Base-by-base conservation (phyloP, 2,329 filamentous ascomycete genomes). In the Samsoniella hepiali region DNA sequence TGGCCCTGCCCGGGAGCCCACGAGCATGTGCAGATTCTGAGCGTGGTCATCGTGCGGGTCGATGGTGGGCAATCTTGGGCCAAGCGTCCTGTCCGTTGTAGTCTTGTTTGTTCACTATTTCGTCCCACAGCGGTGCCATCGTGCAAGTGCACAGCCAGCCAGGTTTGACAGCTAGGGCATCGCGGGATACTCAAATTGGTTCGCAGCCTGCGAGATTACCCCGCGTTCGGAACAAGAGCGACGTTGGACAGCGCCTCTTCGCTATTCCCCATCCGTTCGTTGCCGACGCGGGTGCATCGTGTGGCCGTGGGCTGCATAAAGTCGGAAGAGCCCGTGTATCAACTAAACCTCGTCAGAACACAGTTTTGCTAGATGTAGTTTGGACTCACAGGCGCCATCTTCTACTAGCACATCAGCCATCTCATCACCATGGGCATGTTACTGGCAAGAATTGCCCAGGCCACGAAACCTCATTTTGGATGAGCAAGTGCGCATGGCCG, bases 1-100 rank as follows among this genome's bases (percentile, higher is more conserved):
- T 44, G 49, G 47, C n/a, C 22, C 15, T 42, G 1, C 29, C 47
- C 22, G 22, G 57, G 44, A 42, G 27, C 45, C 47, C 47, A 22
- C 47, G 10, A 60, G 58, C 58, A 60, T 60, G 58, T 60, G 58
- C 47, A 17, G 27, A 22, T 42, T 40, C 11, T 34, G 45, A 38
- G 36, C 36, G 10, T 60, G 31, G 22, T 13, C 40, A 29, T 34
- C 5, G 9, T 15, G 17, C 55, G 29, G 29, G 10, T 34, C 31
- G 55, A 47, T 34, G 36, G 31, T 15, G 29, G 22, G 8, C 22
- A 11, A 29, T 22, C 11, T 47, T 38, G 56, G 8, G 13, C n/a
- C 31, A 38, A 31, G 36, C 36, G 1, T 6, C 10, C n/a, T 47
- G 42, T 32, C n/a, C 6, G 8, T 58, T 47, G 55, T 27, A 11